Evolutionary conservation across 495 filamentous ascomycete species (phyloP).

Genomic region (Tuber aestivum): DNA sequence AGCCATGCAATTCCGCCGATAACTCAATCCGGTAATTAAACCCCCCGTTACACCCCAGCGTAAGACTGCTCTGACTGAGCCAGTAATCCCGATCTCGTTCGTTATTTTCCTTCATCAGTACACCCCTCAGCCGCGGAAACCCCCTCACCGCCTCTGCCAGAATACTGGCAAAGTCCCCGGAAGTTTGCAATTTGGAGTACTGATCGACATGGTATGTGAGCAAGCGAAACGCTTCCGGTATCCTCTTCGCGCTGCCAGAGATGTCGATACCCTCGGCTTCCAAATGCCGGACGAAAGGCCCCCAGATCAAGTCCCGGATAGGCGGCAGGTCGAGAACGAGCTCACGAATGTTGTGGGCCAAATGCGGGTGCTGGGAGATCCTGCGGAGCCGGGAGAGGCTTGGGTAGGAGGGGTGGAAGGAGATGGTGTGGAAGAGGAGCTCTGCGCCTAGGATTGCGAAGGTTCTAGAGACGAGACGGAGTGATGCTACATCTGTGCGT

Average conservation of each 20-base stretch:
- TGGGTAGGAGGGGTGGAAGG: slow-evolving; percentile 16
- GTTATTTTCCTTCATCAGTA: slow-evolving; percentile 14
- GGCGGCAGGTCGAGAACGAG: slow-evolving; percentile 14
- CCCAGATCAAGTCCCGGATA: slow-evolving; percentile 21
- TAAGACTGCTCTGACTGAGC: background rate
- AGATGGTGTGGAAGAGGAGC: slow-evolving; percentile 24
- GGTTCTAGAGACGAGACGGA: slow-evolving; percentile 15
- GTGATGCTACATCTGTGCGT: slow-evolving; percentile 11
- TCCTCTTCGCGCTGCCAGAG: background rate
- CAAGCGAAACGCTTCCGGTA: slow-evolving; percentile 4
- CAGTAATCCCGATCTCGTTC: slow-evolving; percentile 3
- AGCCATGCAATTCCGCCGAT: slow-evolving; percentile 12
- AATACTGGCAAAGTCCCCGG: slow-evolving; percentile 20
- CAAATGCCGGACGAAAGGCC: background rate
- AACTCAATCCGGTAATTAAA: slow-evolving; percentile 7
- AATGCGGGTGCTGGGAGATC: slow-evolving; percentile 9
- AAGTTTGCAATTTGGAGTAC: slow-evolving; percentile 14
- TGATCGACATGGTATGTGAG: slow-evolving; percentile 14
- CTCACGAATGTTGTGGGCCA: slow-evolving; percentile 8
- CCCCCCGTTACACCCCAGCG: background rate
- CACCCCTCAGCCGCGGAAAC: slow-evolving; percentile 6
- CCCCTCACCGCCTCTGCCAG: slow-evolving; percentile 12
- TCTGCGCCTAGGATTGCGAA: slow-evolving; percentile 20
- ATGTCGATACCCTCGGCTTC: background rate
- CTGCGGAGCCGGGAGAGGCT: slow-evolving; percentile 16